Base-by-base conservation (phyloP, 192 early-diverging fungal genomes). In the Borealophlyctis nickersoniae region DNA sequence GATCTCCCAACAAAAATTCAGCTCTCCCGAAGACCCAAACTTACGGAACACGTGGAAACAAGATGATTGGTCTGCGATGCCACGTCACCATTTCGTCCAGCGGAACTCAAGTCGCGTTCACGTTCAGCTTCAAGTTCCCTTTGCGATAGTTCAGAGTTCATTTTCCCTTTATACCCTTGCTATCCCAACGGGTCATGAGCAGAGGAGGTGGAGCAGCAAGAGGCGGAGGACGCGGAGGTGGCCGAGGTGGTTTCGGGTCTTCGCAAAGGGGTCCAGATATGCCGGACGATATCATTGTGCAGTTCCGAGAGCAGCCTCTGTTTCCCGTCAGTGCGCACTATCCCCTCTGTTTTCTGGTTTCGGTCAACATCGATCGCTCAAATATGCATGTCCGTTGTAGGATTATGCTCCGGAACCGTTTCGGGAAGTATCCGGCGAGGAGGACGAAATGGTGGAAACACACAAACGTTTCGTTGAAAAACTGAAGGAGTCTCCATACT, bases 331-430 rank as follows among this genome's bases (percentile, higher is more conserved):
- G 60, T 13, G 11, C 45, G 45, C 45, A n/a, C 9, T 48, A 9
- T 48, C 45, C 11, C 45, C n/a, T 13, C 45, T 48, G 23, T 59
- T n/a, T n/a, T n/a, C n/a, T n/a, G n/a, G n/a, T n/a, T n/a, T n/a
- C n/a, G n/a, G n/a, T n/a, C n/a, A n/a, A n/a, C n/a, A n/a, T n/a
- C n/a, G n/a, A 45, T 45, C 39, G 39, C 39, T 45, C 9, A 45
- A 7, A 13, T 45, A 45, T 7, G 9, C 9, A 45, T 13, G 7
- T 7, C 39, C 19, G 7, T 45, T 45, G 39, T 31, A 61, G 60
- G 60, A 66, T 7, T 66, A 58, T 54, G 27, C 56, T 35, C 56
- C 56, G 2, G 31, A 66, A 24, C 65, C 65, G 1, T 66, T 66
- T 49, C 56, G 32, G 2, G 28, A 58, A 27, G 4, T 58, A 7